Evolutionary conservation across 1,139 yeast genomes (phyloP).

Genomic region (Saccharomyces hybrid): DNA sequence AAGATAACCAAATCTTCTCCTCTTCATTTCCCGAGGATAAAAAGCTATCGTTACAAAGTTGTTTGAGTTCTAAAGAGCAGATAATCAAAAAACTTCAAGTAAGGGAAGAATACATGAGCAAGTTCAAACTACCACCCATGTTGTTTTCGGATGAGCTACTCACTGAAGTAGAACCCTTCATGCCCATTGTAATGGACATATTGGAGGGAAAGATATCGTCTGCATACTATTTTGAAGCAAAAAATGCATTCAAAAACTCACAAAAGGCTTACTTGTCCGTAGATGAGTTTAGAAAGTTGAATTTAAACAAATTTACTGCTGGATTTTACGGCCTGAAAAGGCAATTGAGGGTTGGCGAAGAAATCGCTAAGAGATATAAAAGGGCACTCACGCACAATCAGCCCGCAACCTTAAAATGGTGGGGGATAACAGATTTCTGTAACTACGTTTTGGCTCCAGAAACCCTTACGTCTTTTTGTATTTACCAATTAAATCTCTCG

Average conservation of each 20-base stretch:
- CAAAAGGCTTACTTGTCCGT: constrained; percentile 40
- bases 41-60: background rate
- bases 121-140: constrained; percentile 16
- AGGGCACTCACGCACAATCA: constrained; percentile 30
- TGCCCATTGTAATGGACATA: constrained; percentile 37
- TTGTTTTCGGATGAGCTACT: constrained; percentile 25
- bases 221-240: constrained; percentile 44
- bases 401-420: constrained; percentile 47
- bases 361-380: constrained; percentile 32
- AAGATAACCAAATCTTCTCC: constrained; percentile 1
- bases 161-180: constrained; percentile 30
- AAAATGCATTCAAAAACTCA: constrained; percentile 35
- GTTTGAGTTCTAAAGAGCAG: background rate
- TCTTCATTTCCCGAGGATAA: background rate
- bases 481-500: constrained; percentile 38
- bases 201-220: constrained; percentile 42
- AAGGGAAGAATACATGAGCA: constrained; percentile 3
- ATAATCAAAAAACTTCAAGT: background rate
- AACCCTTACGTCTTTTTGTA: constrained; percentile 44
- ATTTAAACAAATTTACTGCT: constrained; percentile 44
- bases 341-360: constrained; percentile 44
- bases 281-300: constrained; percentile 41
- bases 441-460: constrained; percentile 61
- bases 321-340: constrained; percentile 59
- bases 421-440: constrained; percentile 52